Conservation (phyloP, 306 rosid species). For the Dalbergia cultrata region DNA sequence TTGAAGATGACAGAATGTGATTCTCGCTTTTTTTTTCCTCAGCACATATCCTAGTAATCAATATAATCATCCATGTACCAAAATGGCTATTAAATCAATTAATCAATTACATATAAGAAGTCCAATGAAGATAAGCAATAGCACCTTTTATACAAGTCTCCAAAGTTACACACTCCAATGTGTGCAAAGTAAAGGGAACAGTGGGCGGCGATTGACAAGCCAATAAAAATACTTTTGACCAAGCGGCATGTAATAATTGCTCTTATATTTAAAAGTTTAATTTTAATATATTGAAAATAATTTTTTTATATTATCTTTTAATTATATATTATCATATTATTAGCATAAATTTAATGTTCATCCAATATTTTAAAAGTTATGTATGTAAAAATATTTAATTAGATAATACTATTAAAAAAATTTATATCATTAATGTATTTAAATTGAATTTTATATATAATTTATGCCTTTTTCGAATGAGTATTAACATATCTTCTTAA, state of each 20-base stretch:
- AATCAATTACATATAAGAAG: constrained; percentile 15
- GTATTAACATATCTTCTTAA: no score
- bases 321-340: no score
- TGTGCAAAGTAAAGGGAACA: constrained; percentile 45
- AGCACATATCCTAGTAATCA: constrained; percentile 12
- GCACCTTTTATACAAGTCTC: constrained; percentile 30
- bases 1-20: constrained; percentile 28
- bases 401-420: no score
- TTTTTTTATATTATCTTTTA: no score
- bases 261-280: no score
- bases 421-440: no score
- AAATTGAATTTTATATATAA: no score
- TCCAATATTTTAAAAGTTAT: no score
- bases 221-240: constrained; percentile 26
- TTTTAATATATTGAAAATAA: no score
- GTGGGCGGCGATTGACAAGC: not conserved
- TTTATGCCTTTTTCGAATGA: no score
- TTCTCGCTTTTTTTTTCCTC: constrained; percentile 25
- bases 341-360: no score
- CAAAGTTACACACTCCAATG: constrained; percentile 11
- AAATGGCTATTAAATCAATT: not conserved
- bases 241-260: not conserved
- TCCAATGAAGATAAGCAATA: constrained; percentile 37
- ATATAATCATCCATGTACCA: not conserved
- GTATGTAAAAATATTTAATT: no score